Percentiles rank a stretch among this genome's conserved stretches.
Conservation (phyloP, 768 basidiomycete species). For the Tylopilus rubrobrunneus region DNA sequence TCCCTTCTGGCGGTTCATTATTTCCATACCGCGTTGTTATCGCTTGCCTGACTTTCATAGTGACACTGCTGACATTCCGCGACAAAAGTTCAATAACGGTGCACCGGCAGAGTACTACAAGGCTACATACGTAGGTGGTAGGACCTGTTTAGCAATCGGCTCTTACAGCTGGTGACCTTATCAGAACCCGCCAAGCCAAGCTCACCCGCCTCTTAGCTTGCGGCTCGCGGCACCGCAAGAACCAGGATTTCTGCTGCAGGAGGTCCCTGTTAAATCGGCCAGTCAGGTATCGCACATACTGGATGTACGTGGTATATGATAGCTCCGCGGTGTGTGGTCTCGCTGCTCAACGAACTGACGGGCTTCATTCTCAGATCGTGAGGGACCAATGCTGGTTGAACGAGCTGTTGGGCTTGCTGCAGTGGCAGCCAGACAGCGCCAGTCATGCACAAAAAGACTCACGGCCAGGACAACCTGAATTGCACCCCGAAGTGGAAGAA, state of each 20-base stretch:
- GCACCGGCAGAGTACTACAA: conserved; percentile 62
- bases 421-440: conserved; percentile 54
- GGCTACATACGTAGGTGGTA: conserved; percentile 55
- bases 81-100: conserved; percentile 50
- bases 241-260: conserved; percentile 70
- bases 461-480: background rate
- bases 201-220: conserved; percentile 67
- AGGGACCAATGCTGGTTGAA: conserved; percentile 85
- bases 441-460: conserved; percentile 2
- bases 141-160: background rate
- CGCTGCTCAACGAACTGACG: background rate
- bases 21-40: background rate
- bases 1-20: background rate
- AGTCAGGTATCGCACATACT: conserved; percentile 73
- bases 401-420: conserved; percentile 54
- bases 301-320: conserved; percentile 45
- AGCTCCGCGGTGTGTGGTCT: background rate
- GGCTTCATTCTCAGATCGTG: conserved; percentile 39
- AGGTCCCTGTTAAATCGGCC: conserved; percentile 66
- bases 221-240: conserved; percentile 68
- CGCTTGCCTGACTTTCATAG: background rate
- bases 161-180: conserved; percentile 1
- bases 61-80: conserved; percentile 10
- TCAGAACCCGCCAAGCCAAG: conserved; percentile 61
- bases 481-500: conserved; percentile 27